These are phyloP conservation scores for Aspergillus unguis DNA, from an alignment of 2,329 filamentous ascomycete genomes.

Conservation along the genomic window DNA sequence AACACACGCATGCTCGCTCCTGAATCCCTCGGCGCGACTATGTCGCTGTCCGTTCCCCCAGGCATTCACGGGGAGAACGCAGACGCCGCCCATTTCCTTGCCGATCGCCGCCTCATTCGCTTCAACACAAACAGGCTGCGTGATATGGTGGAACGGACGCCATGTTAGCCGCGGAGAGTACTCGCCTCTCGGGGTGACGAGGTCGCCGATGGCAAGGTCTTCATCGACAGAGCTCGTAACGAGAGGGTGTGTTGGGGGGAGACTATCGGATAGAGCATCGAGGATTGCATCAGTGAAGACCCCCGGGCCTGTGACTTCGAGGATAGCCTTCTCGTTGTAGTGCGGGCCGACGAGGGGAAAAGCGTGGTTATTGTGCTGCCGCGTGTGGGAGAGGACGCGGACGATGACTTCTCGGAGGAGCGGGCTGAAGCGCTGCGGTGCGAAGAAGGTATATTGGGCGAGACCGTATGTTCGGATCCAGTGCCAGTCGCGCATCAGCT, in stretches of 20 bases:
- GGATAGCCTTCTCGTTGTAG: constrained; percentile 27
- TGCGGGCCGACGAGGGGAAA: constrained; percentile 12
- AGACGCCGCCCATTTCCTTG: constrained; percentile 72
- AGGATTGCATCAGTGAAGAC: constrained; percentile 35
- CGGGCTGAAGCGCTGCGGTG: constrained; percentile 34
- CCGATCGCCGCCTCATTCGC: constrained; percentile 33
- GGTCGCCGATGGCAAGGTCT: constrained; percentile 24
- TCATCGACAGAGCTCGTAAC: constrained; percentile 22
- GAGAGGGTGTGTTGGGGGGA: constrained; percentile 26
- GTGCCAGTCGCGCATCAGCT: constrained; percentile 32
- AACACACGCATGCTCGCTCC: constrained; percentile 28
- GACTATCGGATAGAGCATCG: constrained; percentile 27
- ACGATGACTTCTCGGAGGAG: constrained; percentile 31
- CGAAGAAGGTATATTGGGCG: constrained; percentile 36
- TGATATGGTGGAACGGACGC: constrained; percentile 32
- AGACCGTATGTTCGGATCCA: constrained; percentile 35
- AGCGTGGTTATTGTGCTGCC: constrained; percentile 21
- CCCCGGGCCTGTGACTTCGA: constrained; percentile 34
- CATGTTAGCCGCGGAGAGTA: constrained; percentile 29
- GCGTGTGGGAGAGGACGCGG: constrained; percentile 31
- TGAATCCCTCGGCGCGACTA: constrained; percentile 28
- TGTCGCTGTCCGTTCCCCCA: constrained; percentile 39
- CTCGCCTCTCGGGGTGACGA: constrained; percentile 8
- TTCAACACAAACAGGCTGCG: constrained; percentile 25
- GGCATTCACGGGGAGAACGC: constrained; percentile 78